These are phyloP conservation scores for Annulohypoxylon nitens DNA, from an alignment of 495 filamentous ascomycete species.

Conservation along the genomic window DNA sequence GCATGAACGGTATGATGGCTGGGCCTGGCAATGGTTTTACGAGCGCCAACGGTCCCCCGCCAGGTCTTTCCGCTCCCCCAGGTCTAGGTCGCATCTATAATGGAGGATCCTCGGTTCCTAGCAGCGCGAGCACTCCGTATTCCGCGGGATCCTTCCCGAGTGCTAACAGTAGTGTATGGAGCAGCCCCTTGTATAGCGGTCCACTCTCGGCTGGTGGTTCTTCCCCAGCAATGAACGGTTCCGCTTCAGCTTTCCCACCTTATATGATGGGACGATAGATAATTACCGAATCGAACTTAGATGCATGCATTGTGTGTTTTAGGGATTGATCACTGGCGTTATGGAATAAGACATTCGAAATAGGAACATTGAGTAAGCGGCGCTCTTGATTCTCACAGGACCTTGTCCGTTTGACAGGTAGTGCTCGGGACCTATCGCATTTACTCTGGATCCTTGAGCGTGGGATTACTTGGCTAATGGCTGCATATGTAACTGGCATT, in stretches of 20 bases:
- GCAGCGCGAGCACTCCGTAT: conserved; percentile 31
- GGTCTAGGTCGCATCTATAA: conserved; percentile 63
- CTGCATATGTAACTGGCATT: conserved; percentile 52
- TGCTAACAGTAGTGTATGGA: conserved; percentile 43
- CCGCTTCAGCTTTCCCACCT: conserved; percentile 35
- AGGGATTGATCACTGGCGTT: conserved; percentile 41
- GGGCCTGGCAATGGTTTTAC: conserved; percentile 70
- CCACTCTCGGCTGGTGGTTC: conserved; percentile 41
- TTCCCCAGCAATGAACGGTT: conserved; percentile 39
- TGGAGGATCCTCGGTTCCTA: conserved; percentile 35
- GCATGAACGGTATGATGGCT: conserved; percentile 68
- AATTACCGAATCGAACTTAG: conserved; percentile 29
- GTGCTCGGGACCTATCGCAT: conserved; percentile 21
- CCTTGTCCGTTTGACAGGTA: conserved; percentile 16
- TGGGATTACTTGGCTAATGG: conserved; percentile 49
- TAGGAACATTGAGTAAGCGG: conserved; percentile 23
- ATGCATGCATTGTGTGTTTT: conserved; percentile 33
- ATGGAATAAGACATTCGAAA: conserved; percentile 43
- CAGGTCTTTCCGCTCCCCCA: conserved; percentile 77
- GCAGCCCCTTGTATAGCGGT: conserved; percentile 42
- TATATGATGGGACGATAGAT: conserved; percentile 49
- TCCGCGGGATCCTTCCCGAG: conserved; percentile 28
- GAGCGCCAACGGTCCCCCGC: conserved; percentile 79
- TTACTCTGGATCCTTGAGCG: conserved; percentile 39
- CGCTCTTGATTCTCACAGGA: conserved; percentile 27